These are phyloP conservation scores for Boletus rubropictus DNA, from an alignment of 768 basidiomycete genomes.

Conservation along the genomic window DNA sequence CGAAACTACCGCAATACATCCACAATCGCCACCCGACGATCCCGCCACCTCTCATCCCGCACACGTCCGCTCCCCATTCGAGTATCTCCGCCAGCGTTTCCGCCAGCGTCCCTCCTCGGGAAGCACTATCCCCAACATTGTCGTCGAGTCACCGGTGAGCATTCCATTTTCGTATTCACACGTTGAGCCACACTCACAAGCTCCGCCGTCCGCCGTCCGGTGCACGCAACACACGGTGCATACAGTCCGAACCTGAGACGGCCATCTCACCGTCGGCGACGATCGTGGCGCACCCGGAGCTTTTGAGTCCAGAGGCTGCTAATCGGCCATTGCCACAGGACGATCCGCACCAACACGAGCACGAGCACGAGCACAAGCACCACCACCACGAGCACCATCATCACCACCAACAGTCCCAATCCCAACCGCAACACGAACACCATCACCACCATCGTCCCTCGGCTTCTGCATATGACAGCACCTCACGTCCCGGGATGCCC, in stretches of 20 bases:
- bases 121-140: constrained; percentile 37
- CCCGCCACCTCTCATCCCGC: constrained; percentile 1
- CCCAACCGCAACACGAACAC: not conserved
- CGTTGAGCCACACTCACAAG: not conserved
- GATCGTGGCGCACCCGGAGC: constrained; percentile 32
- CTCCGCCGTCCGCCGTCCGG: not conserved
- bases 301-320: constrained; percentile 42
- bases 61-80: constrained; percentile 16
- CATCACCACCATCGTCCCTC: not conserved
- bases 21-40: constrained; percentile 4
- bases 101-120: constrained; percentile 31
- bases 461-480: not conserved
- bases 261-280: constrained; percentile 28
- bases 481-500: constrained; percentile 11
- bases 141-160: constrained; percentile 45
- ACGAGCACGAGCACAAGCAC: not conserved
- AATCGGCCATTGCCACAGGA: constrained; percentile 24
- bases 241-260: constrained; percentile 39
- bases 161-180: not conserved
- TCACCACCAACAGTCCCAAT: constrained; percentile 1
- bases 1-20: constrained; percentile 1
- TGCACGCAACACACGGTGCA: not conserved
- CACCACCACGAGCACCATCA: constrained; percentile 2
- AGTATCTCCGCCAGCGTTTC: constrained; percentile 25
- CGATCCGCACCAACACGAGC: constrained; percentile 1